Evolutionary conservation across 2,329 filamentous ascomycete genomes (phyloP), one percentile per base, ranked within the genome.

Genomic region (Clonostachys solani): DNA sequence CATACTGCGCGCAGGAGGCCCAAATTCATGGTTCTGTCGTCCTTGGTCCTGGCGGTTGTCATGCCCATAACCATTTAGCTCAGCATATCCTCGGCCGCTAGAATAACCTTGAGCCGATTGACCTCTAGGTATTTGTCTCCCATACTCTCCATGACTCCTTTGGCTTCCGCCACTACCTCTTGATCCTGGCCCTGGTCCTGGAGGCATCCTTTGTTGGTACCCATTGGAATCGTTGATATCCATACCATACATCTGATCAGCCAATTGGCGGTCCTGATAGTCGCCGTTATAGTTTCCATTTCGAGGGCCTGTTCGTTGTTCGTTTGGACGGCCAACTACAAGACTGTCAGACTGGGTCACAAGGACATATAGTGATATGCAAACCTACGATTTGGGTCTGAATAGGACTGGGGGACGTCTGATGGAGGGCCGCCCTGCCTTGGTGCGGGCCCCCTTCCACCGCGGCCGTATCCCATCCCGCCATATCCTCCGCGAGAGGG

Each of bases 1-100:
- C 73, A 77, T 79, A 48, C 80, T 84, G 54, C 81, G 71, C n/a
- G 65, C 58, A 9, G 77, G 78, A 3, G 76, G 73, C 0, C 69
- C 77, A 53, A 77, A 81, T 6, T 69, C 67, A 37, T 71, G 65
- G 50, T 59, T 57, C 12, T 67, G 64, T 23, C 49, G 54, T 36
- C 65, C 64, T 45, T 63, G 51, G 4, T 47, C 53, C 12, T 47
- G 42, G 29, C 43, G 42, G 5, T 34, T 42, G 33, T 49, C 49
- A 42, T 61, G 62, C 43, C 57, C 57, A 43, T 58, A 54, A 23
- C 60, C 52, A 43, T 62, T 29, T 29, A 29, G 23, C 23, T 29
- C 23, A 29, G 23, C 23, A 29, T 29, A 29, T 29, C 23, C 23
- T 29, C 23, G 23, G 23, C 23, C 23, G 23, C 10, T 29, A 9